These are phyloP conservation scores for Trichoderma atroviride DNA, from an alignment of 2,329 filamentous ascomycete species.

Conservation along the genomic window DNA sequence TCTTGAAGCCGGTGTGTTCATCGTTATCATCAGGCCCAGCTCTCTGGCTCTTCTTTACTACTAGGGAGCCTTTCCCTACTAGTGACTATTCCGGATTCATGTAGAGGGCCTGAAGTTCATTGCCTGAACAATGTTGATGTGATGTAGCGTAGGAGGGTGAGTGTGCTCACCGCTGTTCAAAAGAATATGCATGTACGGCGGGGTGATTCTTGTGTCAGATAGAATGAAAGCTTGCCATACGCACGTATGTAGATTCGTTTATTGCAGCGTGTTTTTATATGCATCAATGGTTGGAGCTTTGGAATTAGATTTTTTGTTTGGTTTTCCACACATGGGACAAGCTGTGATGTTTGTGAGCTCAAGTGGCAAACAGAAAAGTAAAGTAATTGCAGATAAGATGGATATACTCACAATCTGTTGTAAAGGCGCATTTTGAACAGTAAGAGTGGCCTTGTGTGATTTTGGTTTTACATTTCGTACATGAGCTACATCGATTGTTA, in stretches of 20 bases:
- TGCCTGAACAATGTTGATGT: background rate
- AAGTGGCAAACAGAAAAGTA: background rate
- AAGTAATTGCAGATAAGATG: constrained; percentile 8
- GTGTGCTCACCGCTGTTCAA: constrained; percentile 8
- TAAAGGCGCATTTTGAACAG: constrained; percentile 66
- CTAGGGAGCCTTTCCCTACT: background rate
- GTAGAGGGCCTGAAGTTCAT: background rate
- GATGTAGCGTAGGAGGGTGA: background rate
- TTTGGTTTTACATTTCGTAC: constrained; percentile 64
- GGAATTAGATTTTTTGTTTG: constrained; percentile 53
- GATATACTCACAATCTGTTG: constrained; percentile 55
- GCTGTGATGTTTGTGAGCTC: constrained; percentile 43
- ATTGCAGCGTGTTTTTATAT: constrained; percentile 66
- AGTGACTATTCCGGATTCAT: background rate
- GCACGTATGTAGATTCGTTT: constrained; percentile 25
- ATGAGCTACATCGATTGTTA: constrained; percentile 47
- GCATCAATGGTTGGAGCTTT: constrained; percentile 59
- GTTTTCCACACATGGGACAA: constrained; percentile 66
- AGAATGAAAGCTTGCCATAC: background rate
- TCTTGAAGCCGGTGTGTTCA: background rate
- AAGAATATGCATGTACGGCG: background rate
- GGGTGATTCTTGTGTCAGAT: background rate
- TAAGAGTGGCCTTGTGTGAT: constrained; percentile 62
- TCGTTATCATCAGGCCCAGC: background rate
- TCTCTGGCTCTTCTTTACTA: background rate